Conservation (phyloP, 2,329 filamentous ascomycete genomes). For the Fusarium poae region DNA sequence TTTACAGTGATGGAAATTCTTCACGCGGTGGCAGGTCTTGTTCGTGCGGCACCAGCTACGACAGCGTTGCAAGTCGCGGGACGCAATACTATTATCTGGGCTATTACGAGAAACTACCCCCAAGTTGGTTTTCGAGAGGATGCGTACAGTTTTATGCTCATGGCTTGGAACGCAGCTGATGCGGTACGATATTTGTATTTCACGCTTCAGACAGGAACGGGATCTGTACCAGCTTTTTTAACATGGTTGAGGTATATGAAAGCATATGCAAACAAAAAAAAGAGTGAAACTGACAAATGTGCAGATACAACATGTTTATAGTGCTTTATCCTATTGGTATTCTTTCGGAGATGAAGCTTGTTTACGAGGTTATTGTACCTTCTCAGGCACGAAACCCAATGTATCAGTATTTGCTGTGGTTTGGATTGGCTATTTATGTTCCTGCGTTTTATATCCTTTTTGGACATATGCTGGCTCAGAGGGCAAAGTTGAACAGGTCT, state of each 20-base stretch:
- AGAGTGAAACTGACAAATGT: background rate
- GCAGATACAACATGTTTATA: conserved; percentile 42
- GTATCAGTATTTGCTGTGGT: conserved; percentile 42
- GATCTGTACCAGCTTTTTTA: conserved; percentile 16
- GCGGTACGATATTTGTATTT: conserved; percentile 40
- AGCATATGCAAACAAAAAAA: rapidly evolving
- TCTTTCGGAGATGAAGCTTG: conserved; percentile 37
- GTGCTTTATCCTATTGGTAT: conserved; percentile 37
- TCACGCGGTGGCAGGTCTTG: conserved; percentile 29
- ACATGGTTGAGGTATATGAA: conserved; percentile 41
- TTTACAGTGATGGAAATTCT: conserved; percentile 32
- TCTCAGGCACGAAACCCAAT: conserved; percentile 26
- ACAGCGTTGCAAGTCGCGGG: conserved; percentile 42
- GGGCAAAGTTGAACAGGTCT: conserved; percentile 25
- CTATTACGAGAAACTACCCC: conserved; percentile 43
- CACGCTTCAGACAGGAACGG: conserved; percentile 28
- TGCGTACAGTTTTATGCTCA: conserved; percentile 39
- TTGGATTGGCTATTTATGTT: conserved; percentile 28
- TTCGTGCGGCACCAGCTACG: conserved; percentile 35
- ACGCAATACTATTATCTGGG: conserved; percentile 45
- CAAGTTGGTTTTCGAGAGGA: conserved; percentile 27
- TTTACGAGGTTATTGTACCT: conserved; percentile 39
- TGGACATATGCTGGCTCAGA: conserved; percentile 41
- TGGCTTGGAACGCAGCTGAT: conserved; percentile 42
- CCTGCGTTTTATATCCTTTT: conserved; percentile 37